These are phyloP conservation scores for Leishmania gerbilli DNA, from an alignment of 208 protist species.

Conservation along the genomic window DNA sequence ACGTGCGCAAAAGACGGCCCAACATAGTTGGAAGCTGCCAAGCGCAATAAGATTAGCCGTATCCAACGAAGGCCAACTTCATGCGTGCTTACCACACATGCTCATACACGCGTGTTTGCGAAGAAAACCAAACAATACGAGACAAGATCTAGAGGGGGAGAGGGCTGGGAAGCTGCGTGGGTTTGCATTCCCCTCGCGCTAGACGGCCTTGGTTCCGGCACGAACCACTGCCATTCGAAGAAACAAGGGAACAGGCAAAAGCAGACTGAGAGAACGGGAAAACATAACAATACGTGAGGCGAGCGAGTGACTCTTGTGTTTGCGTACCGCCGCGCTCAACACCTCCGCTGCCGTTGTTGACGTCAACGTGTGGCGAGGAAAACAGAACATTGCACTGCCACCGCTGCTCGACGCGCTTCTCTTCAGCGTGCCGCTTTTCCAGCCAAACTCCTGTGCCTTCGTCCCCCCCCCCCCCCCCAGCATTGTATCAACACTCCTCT, in stretches of 20 bases:
- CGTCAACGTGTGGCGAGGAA: not conserved
- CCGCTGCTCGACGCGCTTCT: not conserved
- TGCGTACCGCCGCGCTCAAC: not conserved
- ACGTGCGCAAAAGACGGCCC: not conserved
- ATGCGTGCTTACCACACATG: not conserved
- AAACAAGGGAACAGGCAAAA: not conserved
- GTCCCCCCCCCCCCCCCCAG: not conserved
- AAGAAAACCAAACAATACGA: not conserved
- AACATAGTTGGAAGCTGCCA: not conserved
- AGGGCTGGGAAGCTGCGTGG: not conserved
- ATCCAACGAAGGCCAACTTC: not conserved
- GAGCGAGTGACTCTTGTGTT: not conserved
- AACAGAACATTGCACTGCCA: not conserved
- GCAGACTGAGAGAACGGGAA: not conserved
- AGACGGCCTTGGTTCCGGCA: not conserved
- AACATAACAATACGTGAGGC: not conserved
- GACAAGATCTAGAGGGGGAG: not conserved
- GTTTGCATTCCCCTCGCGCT: not conserved
- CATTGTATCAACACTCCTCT: not conserved
- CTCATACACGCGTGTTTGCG: not conserved
- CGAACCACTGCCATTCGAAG: not conserved
- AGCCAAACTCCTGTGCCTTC: not conserved
- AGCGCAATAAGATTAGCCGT: not conserved
- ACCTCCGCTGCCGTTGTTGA: not conserved
- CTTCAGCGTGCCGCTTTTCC: not conserved